These are phyloP conservation scores for Neurospora cerealis DNA, from an alignment of 495 filamentous ascomycete species.

Conservation along the genomic window DNA sequence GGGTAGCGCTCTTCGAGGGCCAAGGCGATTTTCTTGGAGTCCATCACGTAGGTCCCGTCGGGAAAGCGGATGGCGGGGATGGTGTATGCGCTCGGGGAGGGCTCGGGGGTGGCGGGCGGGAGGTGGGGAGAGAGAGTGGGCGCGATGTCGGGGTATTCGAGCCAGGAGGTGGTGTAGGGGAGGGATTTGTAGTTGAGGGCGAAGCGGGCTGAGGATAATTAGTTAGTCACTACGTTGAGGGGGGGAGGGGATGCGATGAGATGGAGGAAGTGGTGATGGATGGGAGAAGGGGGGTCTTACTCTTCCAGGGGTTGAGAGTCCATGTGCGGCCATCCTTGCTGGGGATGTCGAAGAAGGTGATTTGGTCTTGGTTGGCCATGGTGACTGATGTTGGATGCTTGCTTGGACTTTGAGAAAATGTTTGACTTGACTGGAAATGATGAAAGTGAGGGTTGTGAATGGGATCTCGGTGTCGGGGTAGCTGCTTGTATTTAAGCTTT, in stretches of 20 bases:
- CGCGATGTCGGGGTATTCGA: slow-evolving; percentile 51
- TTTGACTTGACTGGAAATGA: background rate
- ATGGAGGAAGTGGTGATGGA: background rate
- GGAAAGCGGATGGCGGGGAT: slow-evolving; percentile 43
- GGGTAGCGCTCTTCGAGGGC: slow-evolving; percentile 45
- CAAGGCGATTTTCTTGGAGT: slow-evolving; percentile 41
- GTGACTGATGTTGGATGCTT: background rate
- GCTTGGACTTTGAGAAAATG: background rate
- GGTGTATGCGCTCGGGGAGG: slow-evolving; percentile 34
- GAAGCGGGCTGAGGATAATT: slow-evolving; percentile 33
- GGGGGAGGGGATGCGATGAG: background rate
- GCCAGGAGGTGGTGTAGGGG: slow-evolving; percentile 55
- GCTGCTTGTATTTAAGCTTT: background rate
- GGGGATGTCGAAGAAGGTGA: slow-evolving; percentile 48
- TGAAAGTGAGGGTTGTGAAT: background rate
- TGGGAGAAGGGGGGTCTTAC: slow-evolving; percentile 16
- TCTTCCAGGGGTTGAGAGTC: slow-evolving; percentile 55
- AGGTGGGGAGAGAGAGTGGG: slow-evolving; percentile 11
- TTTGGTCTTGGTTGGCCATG: slow-evolving; percentile 11
- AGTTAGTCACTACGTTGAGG: no score
- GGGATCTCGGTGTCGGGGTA: background rate
- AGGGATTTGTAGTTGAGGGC: slow-evolving; percentile 51
- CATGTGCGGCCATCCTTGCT: slow-evolving; percentile 37
- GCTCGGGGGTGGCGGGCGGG: slow-evolving; percentile 15
- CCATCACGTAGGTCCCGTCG: slow-evolving; percentile 44